Evolutionary conservation across 2,329 filamentous ascomycete genomes (phyloP).

Genomic region (Apiospora kogelbergensis): DNA sequence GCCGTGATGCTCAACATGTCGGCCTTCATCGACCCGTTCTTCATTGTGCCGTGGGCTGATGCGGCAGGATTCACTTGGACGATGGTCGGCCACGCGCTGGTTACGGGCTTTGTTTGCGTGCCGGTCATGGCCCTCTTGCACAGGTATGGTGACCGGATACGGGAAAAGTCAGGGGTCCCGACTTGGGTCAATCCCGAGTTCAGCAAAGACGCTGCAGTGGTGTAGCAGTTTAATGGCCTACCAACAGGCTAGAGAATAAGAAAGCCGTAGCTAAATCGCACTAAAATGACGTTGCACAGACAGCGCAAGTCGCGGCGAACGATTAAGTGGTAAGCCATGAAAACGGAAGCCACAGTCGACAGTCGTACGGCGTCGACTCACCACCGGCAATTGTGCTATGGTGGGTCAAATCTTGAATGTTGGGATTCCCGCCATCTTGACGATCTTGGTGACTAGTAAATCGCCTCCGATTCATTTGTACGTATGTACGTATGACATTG

Average conservation of each 20-base stretch:
- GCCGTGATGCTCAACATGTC: conserved; percentile 52
- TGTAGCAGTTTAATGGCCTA: too few species aligned
- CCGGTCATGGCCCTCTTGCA: conserved; percentile 39
- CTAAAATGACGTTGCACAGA: too few species aligned
- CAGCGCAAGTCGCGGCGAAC: neutral
- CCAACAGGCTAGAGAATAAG: too few species aligned
- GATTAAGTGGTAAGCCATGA: too few species aligned
- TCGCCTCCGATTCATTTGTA: too few species aligned
- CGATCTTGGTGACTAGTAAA: neutral
- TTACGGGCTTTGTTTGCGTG: conserved; percentile 40
- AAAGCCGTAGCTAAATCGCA: too few species aligned
- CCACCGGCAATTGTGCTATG: neutral
- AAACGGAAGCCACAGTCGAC: too few species aligned
- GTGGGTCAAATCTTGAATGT: neutral
- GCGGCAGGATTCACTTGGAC: conserved; percentile 49
- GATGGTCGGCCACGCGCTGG: conserved; percentile 47
- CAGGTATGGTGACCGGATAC: conserved; percentile 37
- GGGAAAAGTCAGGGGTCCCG: conserved; percentile 30
- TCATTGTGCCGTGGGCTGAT: conserved; percentile 48
- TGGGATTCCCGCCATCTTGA: neutral
- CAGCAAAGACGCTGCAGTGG: neutral
- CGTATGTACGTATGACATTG: too few species aligned
- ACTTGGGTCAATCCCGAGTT: conserved; percentile 5
- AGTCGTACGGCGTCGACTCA: neutral
- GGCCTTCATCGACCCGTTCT: conserved; percentile 47